Percentiles rank a stretch among this genome's conserved stretches.
These are phyloP conservation scores for Obba rivulosa DNA, from an alignment of 768 basidiomycete genomes.

Conservation along the genomic window DNA sequence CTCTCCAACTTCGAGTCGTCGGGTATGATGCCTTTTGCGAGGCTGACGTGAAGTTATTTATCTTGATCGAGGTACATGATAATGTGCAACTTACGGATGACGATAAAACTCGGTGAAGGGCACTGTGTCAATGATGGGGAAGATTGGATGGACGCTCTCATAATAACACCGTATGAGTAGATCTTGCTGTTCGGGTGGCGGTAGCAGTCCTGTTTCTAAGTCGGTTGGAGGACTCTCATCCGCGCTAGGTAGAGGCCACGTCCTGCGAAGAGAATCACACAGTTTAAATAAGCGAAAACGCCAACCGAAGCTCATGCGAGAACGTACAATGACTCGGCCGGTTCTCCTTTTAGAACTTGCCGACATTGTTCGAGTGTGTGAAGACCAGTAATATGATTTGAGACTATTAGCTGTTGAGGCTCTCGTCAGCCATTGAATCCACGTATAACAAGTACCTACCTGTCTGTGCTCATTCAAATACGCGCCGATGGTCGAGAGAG, in stretches of 20 bases:
- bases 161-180: background rate
- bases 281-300: background rate
- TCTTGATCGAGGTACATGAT: too few relatives aligned
- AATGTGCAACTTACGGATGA: constrained; percentile 1
- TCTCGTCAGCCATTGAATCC: background rate
- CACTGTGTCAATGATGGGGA: background rate
- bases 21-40: background rate
- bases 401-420: background rate
- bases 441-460: background rate
- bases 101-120: background rate
- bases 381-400: background rate
- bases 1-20: background rate
- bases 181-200: constrained; percentile 1
- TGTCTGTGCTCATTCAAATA: constrained; percentile 2
- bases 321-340: background rate
- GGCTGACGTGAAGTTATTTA: background rate
- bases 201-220: too few relatives aligned
- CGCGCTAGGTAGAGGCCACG: background rate
- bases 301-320: background rate
- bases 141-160: constrained; percentile 2
- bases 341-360: background rate
- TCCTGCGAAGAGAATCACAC: too few relatives aligned
- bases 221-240: background rate
- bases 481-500: background rate
- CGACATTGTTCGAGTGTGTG: constrained; percentile 1